Percentiles rank a stretch among this genome's conserved stretches.
phyloP scores from a whole-genome alignment of 495 filamentous ascomycete species.

The Rhypophila decipiens region DNA sequence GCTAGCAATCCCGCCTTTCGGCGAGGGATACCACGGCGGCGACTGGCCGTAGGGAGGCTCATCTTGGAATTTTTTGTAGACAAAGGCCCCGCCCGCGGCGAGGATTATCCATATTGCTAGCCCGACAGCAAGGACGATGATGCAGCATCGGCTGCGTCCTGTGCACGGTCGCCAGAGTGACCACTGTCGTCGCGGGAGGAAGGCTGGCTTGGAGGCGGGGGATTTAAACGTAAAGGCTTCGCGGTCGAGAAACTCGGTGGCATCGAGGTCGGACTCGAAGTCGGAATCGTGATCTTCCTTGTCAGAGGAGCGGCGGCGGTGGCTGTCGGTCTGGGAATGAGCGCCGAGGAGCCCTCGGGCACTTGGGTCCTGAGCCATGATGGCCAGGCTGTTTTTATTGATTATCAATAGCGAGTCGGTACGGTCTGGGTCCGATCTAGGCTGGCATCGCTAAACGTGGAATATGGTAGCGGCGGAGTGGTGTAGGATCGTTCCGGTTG shows the following conservation, averaged over 20 bases:
- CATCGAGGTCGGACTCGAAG: conserved; percentile 34
- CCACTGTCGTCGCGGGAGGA: conserved; percentile 7
- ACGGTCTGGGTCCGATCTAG: too few species aligned
- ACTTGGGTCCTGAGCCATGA: conserved; percentile 10
- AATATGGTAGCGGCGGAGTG: too few species aligned
- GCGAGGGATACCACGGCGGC: conserved; percentile 80
- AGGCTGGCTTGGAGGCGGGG: conserved; percentile 6
- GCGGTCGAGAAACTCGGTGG: conserved; percentile 34
- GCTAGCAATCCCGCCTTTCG: conserved; percentile 66
- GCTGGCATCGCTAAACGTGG: too few species aligned
- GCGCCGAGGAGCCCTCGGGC: conserved; percentile 10
- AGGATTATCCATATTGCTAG: conserved; percentile 27
- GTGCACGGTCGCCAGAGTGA: conserved; percentile 19
- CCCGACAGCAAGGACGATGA: conserved; percentile 20
- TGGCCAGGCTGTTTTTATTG: neutral
- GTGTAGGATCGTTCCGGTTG: too few species aligned
- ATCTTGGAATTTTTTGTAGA: conserved; percentile 35
- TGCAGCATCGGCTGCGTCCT: conserved; percentile 29
- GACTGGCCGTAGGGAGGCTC: conserved; percentile 47
- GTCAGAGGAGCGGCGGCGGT: conserved; percentile 21
- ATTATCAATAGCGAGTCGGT: too few species aligned
- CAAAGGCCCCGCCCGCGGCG: conserved; percentile 30
- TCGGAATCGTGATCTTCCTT: conserved; percentile 19
- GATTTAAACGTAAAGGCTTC: conserved; percentile 10
- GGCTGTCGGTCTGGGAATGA: conserved; percentile 6